Base-by-base conservation (phyloP, 2,329 filamentous ascomycete species). In the Ceratocystis colombiana region DNA sequence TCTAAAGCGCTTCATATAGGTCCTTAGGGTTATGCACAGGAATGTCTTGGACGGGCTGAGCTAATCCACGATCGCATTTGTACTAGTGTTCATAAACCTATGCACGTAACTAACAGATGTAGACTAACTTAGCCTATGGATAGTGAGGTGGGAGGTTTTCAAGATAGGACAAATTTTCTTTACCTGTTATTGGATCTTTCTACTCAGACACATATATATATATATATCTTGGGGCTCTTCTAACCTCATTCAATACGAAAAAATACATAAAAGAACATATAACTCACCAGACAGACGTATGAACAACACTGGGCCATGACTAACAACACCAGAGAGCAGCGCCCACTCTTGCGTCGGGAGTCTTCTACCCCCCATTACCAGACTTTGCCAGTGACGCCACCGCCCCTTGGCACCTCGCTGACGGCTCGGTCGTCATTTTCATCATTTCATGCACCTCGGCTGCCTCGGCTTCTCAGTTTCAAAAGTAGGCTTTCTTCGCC, bases 351-450 rank as follows among this genome's bases (percentile, higher is more conserved):
- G 22, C 65, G 61, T n/a, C 68, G 68, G 48, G 55, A 50, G 41
- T 57, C 65, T 17, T 62, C 64, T 6, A 41, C 25, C 12, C 62
- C 37, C n/a, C 46, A 61, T 10, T 68, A 68, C 61, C 66, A 67
- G 28, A 67, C 68, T 17, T 63, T 68, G 33, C 68, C 68, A 25
- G 46, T 64, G 12, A 53, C 62, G 46, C 67, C 67, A 20, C 62
- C 65, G 3, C 50, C 63, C 15, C 33, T 62, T n/a, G 55, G 62
- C n/a, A 15, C 62, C 6, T 64, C 62, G 8, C 50, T 37, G 55
- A 59, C 62, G 7, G 28, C 62, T 7, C 50, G 63, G 15, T 64
- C 63, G 2, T 65, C 64, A 12, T 59, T 61, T 48, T 59, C 64
- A 30, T 65, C 64, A 28, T 55, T 59, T 12, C 64, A 57, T 45